A percentile compares a stretch with the other conserved stretches of the same genome.
phyloP scores from a whole-genome alignment of 495 filamentous ascomycete genomes.

The Bathelium albidoporum region DNA sequence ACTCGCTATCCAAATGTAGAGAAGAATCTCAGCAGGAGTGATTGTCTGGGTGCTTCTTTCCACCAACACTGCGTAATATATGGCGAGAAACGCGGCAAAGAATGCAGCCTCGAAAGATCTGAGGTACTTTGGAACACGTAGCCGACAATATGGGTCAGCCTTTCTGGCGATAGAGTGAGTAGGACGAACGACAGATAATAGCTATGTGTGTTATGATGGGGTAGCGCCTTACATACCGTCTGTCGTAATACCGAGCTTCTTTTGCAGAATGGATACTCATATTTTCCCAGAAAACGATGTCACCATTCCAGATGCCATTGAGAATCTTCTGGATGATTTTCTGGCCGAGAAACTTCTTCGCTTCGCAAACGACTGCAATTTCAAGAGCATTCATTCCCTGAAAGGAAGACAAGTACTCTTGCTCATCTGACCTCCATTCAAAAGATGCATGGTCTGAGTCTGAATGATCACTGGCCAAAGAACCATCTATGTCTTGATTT shows the following conservation, averaged over 20 bases:
- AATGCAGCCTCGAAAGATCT: constrained; percentile 84
- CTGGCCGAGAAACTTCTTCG: constrained; percentile 85
- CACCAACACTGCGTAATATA: constrained; percentile 80
- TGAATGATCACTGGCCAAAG: not conserved
- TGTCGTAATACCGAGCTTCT: constrained; percentile 72
- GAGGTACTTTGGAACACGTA: constrained; percentile 84
- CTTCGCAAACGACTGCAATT: constrained; percentile 78
- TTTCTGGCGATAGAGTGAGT: no score
- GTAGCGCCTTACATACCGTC: constrained; percentile 34
- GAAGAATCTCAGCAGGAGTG: constrained; percentile 41
- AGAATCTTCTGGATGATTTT: constrained; percentile 76
- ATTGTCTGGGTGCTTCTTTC: constrained; percentile 40
- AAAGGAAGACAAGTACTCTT: constrained; percentile 43
- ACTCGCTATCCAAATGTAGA: constrained; percentile 66
- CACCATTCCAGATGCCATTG: constrained; percentile 75
- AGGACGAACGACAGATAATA: no score
- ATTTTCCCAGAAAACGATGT: constrained; percentile 86
- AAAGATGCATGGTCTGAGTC: not conserved
- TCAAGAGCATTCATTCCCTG: constrained; percentile 77
- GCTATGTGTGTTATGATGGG: no score
- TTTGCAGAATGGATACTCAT: constrained; percentile 68
- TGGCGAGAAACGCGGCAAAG: constrained; percentile 65
- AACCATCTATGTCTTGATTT: not conserved
- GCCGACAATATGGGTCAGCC: constrained; percentile 71
- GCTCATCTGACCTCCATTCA: not conserved